A percentile compares a stretch with the other conserved stretches of the same genome.
Conservation (phyloP, 768 basidiomycete species). For the Xerocomus brunneocitrinus region DNA sequence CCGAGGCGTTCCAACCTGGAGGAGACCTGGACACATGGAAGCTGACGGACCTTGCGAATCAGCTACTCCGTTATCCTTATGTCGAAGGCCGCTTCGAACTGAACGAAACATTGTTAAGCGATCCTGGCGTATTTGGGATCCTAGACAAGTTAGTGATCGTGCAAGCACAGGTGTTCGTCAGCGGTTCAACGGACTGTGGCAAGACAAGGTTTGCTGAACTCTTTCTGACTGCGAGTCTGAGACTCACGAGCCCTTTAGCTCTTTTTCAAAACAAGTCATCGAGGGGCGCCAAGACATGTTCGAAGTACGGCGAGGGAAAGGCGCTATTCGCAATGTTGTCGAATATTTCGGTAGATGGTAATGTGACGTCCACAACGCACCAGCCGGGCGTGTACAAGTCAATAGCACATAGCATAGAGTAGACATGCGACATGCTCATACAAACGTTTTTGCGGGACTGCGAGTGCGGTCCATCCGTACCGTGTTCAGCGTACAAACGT, state of each 20-base stretch:
- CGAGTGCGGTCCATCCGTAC: neutral
- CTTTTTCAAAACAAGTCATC: constrained; percentile 51
- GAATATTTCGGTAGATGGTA: constrained; percentile 40
- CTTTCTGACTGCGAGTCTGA: neutral
- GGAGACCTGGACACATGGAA: constrained; percentile 39
- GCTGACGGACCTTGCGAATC: constrained; percentile 42
- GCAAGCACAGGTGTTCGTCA: constrained; percentile 46
- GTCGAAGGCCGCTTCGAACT: constrained; percentile 20
- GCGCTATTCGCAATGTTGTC: constrained; percentile 36
- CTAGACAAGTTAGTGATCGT: constrained; percentile 54
- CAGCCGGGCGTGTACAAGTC: neutral
- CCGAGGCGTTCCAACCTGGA: constrained; percentile 38
- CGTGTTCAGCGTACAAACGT: constrained; percentile 20
- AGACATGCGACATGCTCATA: constrained; percentile 29
- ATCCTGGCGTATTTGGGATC: constrained; percentile 50
- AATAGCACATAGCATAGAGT: constrained; percentile 25
- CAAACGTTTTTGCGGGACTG: constrained; percentile 14
- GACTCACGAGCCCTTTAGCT: constrained; percentile 26
- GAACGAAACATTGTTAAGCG: constrained; percentile 35
- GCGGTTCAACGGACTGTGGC: constrained; percentile 44
- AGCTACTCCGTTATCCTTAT: constrained; percentile 23
- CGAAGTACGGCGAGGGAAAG: constrained; percentile 2
- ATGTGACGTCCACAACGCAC: neutral
- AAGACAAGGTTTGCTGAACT: constrained; percentile 38
- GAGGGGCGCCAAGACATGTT: constrained; percentile 35